Evolutionary conservation across 1,284 basidiomycete species (phyloP).

Genomic region (Ceratobasidium sp.): DNA sequence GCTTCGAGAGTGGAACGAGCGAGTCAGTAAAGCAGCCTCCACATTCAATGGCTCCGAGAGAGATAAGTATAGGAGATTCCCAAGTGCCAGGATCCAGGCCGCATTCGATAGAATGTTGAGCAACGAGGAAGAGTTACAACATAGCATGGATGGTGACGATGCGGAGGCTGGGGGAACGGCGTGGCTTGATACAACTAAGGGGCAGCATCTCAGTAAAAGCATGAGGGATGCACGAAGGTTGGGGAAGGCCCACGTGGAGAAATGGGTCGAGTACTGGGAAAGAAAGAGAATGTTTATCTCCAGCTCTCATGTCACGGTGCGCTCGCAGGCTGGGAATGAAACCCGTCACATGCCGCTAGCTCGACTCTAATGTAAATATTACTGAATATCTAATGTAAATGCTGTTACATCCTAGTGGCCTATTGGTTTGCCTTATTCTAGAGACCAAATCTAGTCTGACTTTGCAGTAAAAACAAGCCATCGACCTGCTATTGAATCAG

Average conservation of each 20-base stretch:
- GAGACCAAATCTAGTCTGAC: too few species aligned
- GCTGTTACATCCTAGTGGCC: too few species aligned
- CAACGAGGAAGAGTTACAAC: too few species aligned
- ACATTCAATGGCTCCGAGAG: conserved; percentile 5
- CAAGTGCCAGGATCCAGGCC: conserved; percentile 17
- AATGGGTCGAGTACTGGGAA: conserved; percentile 14
- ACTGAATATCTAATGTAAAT: too few species aligned
- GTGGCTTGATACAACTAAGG: neutral
- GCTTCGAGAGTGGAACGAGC: conserved; percentile 50
- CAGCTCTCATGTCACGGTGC: neutral
- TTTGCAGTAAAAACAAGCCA: too few species aligned
- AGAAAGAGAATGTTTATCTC: neutral
- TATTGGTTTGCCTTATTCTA: too few species aligned
- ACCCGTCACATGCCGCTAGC: too few species aligned
- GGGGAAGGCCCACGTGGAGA: neutral
- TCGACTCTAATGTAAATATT: too few species aligned
- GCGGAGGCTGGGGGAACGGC: neutral
- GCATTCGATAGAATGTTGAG: neutral
- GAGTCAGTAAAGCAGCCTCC: neutral
- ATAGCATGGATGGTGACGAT: neutral
- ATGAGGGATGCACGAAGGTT: neutral
- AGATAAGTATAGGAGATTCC: conserved; percentile 5
- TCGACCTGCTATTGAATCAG: too few species aligned
- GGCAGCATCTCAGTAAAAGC: neutral
- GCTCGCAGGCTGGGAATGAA: too few species aligned